Base-by-base conservation (phyloP, 805 yeast genomes). In the Monosporozyma siamensis region DNA sequence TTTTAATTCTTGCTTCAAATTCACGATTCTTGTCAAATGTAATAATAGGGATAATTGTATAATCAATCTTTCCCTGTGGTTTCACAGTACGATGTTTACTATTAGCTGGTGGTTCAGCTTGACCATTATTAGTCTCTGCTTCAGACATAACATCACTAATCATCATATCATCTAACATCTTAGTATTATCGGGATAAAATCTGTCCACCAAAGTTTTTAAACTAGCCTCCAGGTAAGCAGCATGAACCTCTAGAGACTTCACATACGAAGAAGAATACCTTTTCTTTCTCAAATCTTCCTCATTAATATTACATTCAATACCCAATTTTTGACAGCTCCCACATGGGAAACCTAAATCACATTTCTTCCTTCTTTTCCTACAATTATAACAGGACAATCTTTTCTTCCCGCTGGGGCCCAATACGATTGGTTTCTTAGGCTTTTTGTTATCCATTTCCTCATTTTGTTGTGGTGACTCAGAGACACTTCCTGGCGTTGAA, bases 211-310 rank as follows among this genome's bases (percentile, higher is more conserved):
- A 35, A 5, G 47, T 50, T 38, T 48, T 48, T 17, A 63, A 40
- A 40, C 53, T 53, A 3, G 48, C 46, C 41, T 64, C 63, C 32
- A 63, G 46, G 18, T 50, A 43, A 15, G 59, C 54, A 26, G 61
- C 50, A 36, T 61, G 64, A 1, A 49, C 44, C 43, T 64, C 77
- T 35, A 75, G 53, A 2, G 66, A 59, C 36, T 66, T 65, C n/a
- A 75, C 78, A 50, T 75, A 74, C 36, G 67, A 64, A 8, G 69
- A 71, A 0, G 73, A 65, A 4, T 75, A 75, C 38, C 79, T 56
- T 44, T 69, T 70, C 48, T 72, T 74, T 31, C 80, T 61, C 63
- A 72, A 59, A 50, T 75, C 80, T 46, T 64, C 66, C 10, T 67
- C 66, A 11, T 70, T 67, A 29, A 67, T 67, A 36, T 73, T 64